Base-by-base conservation (phyloP, 768 basidiomycete genomes). In the Hygrophoropsis aurantiaca region DNA sequence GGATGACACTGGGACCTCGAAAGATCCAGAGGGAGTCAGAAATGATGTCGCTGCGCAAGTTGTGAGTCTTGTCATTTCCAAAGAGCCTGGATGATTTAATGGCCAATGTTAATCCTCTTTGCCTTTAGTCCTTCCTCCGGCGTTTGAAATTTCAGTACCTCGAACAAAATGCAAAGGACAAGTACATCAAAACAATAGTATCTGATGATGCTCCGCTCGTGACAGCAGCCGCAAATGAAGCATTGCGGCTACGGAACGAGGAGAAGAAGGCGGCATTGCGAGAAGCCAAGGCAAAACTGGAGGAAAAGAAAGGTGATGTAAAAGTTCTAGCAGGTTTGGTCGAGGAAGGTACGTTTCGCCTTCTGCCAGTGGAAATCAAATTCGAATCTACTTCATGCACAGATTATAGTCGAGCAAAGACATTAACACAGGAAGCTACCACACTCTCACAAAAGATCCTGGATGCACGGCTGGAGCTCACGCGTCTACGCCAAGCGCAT, bases 61-160 rank as follows among this genome's bases (percentile, higher is more conserved):
- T 30, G 86, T 85, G 44, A n/a, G 84, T 59, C 5, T 6, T 34
- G 23, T 8, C 34, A 8, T 2, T 20, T 11, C 52, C 53, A 37
- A 65, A 36, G n/a, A 11, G 11, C 11, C n/a, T n/a, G 11, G 33
- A 34, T 11, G 11, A 34, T 34, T 34, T 20, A 38, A 3, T 3
- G n/a, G 34, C 10, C 20, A n/a, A 18, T 41, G 34, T 34, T 27
- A 43, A 5, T 46, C n/a, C 33, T 27, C 15, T 7, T 11, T 7
- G 19, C 40, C n/a, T 2, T 13, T 43, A 89, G 88, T 72, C 82
- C 6, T 88, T 83, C 55, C 71, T 92, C 16, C 76, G 85, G 19
- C 89, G 89, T 57, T 79, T 94, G 21, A 94, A 94, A 66, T 92
- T 90, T 58, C 87, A 89, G 53, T 93, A 91, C 60, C 70, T 93